Evolutionary conservation across 768 basidiomycete genomes (phyloP), one percentile per base, ranked within the genome.

Genomic region (Amanita jacksonii): DNA sequence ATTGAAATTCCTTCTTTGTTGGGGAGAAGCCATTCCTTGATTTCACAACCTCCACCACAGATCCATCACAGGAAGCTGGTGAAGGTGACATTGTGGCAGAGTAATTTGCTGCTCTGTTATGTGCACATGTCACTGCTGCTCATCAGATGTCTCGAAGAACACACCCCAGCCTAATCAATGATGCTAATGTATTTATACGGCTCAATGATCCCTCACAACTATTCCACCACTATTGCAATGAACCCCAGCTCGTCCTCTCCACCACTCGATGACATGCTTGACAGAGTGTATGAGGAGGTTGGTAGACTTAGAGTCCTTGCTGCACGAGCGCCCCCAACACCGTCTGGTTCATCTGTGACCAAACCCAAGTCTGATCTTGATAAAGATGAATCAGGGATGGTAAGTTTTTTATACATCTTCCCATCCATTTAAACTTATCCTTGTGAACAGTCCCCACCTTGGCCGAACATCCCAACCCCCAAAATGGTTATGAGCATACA

Each of bases 1-100:
- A 52, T 47, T 8, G 64, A 63, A 49, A 68, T 68, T 7, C 56
- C 51, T 48, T 66, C 52, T 41, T 41, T 20, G 28, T 41, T 18
- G 40, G 40, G 15, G 40, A 41, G 13, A 41, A 41, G 31, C 40
- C 40, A 12, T 41, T 41, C 40, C 7, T 41, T 7, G 40, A 41
- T 41, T 41, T 41, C 16, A 41, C 40, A 31, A 40, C n/a, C 16
- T 18, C 27, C 15, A 41, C 40, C 5, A 41, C 40, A 16, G 40
- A 41, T 41, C 40, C 27, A 20, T 41, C 16, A 19, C 40, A 6
- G 9, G 27, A 39, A 4, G n/a, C 23, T 28, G 25, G 27, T 24
- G n/a, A 39, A 39, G 38, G 13, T 25, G 23, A 39, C 9, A 4
- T n/a, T 1, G 38, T 25, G 24, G 38, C 24, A 39, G 38, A 39